Base-by-base conservation (phyloP, 192 early-diverging fungal genomes). In the Coemansia sp. region DNA sequence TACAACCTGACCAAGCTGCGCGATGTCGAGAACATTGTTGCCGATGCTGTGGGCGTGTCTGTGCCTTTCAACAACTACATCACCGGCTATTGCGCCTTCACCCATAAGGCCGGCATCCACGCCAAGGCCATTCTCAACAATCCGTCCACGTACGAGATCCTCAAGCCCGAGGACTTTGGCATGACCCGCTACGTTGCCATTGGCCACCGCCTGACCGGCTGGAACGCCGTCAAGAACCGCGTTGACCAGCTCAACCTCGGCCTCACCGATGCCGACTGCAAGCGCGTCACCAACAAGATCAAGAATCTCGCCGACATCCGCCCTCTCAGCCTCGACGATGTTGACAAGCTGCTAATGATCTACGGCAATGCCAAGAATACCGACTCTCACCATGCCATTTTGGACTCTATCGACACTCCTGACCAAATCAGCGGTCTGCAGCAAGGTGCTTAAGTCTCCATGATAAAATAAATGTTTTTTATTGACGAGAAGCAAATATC, bases 11-110 rank as follows among this genome's bases (percentile, higher is more conserved):
- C 86, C 78, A 86, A 86, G 84, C 85, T 98, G 55, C 90, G 94
- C 54, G 93, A 96, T 30, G 80, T 98, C 21, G 96, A 98, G 71
- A 97, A 98, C 80, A 77, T 96, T 72, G 91, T 98, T 21, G 96
- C 96, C 16, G 91, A 94, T 18, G 85, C 91, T 5, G 96, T 98
- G 16, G 88, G 90, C 61, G 86, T 98, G 65, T 86, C 91, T 43
- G 92, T 98, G 58, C 96, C 96, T 19, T 98, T 98, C 86, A 98
- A 98, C 86, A 97, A 98, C 84, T 96, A 93, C 78, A 94, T 98
- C 70, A 98, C 96, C 23, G 96, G 96, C 35, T 96, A 97, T 81
- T 96, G 92, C 70, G 94, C 94, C 37, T 97, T 98, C 75, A 97
- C 96, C 6, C 96, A 98, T 83, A 98, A 98, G 87, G 94, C 96